These are phyloP conservation scores for Camelina laxa DNA, from an alignment of 345 rosid genomes.

Conservation along the genomic window DNA sequence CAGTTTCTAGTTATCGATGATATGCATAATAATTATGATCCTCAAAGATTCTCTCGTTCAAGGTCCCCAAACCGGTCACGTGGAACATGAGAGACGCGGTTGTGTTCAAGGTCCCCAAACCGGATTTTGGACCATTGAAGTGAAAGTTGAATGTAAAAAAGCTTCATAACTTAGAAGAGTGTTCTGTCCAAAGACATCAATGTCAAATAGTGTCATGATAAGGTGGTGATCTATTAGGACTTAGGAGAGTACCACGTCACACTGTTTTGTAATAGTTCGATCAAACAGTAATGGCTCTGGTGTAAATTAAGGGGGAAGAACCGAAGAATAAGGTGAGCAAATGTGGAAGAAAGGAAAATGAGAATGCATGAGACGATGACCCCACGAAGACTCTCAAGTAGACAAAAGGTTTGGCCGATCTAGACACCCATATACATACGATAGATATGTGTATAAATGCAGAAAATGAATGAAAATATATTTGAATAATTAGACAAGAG, in stretches of 20 bases:
- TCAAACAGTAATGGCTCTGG: conserved; percentile 3
- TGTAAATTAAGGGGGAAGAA: conserved; percentile 1
- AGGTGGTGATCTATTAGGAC: conserved; percentile 17
- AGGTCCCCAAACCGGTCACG: conserved; percentile 30
- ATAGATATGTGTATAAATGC: conserved; percentile 24
- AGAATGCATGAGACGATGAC: conserved; percentile 33
- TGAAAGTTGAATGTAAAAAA: conserved; percentile 4
- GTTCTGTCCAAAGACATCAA: conserved; percentile 6
- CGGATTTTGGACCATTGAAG: neutral
- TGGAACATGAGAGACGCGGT: conserved; percentile 29
- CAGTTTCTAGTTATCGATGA: neutral
- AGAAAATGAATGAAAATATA: conserved; percentile 32
- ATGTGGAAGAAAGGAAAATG: neutral
- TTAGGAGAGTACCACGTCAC: neutral
- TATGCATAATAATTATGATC: conserved; percentile 2
- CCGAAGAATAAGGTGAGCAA: conserved; percentile 10
- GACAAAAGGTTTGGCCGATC: conserved; percentile 45
- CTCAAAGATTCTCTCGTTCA: conserved; percentile 30
- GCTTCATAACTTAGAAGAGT: neutral
- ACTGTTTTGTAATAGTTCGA: conserved; percentile 9
- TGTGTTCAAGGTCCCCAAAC: conserved; percentile 16
- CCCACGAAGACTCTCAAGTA: conserved; percentile 27
- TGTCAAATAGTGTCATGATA: conserved; percentile 17
- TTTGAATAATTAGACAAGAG: conserved; percentile 36
- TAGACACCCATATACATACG: conserved; percentile 23